Conservation (phyloP, 495 filamentous ascomycete species). For the Aspergillus leporis region DNA sequence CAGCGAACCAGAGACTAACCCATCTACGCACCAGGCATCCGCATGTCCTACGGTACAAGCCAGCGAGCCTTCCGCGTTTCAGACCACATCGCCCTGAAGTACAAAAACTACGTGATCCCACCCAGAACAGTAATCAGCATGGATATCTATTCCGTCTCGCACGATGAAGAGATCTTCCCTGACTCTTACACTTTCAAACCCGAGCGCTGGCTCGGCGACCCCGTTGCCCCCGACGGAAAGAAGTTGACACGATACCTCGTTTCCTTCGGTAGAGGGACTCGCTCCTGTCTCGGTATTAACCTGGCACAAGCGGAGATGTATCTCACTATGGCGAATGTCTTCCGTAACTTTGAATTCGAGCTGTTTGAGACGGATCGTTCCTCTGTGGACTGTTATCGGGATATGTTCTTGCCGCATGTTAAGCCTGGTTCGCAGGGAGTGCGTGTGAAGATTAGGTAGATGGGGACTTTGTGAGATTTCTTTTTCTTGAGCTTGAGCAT, state of each 20-base stretch:
- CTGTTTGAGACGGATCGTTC: slow-evolving; percentile 18
- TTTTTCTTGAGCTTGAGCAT: not conserved
- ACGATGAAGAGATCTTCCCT: slow-evolving; percentile 34
- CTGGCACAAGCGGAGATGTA: slow-evolving; percentile 50
- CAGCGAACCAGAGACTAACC: not conserved
- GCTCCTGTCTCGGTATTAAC: slow-evolving; percentile 39
- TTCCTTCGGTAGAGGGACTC: slow-evolving; percentile 31
- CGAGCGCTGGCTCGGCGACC: slow-evolving; percentile 42
- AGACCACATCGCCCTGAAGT: slow-evolving; percentile 7
- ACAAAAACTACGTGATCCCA: slow-evolving; percentile 28
- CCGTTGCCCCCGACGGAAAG: slow-evolving; percentile 21
- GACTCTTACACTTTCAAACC: slow-evolving; percentile 40
- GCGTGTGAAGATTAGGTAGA: slow-evolving; percentile 7
- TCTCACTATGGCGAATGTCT: slow-evolving; percentile 43
- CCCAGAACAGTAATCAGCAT: slow-evolving; percentile 37
- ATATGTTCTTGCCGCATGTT: slow-evolving; percentile 16
- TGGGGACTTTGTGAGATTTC: not conserved
- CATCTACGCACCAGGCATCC: slow-evolving; percentile 17
- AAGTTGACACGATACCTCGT: slow-evolving; percentile 23
- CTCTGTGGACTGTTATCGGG: slow-evolving; percentile 8
- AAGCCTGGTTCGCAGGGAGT: slow-evolving; percentile 16
- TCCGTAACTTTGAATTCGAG: slow-evolving; percentile 35
- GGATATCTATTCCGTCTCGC: slow-evolving; percentile 29
- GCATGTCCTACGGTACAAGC: slow-evolving; percentile 34
- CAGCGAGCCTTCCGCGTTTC: slow-evolving; percentile 26